Conservation (phyloP, 2,329 filamentous ascomycete species). For the Fusarium sp. region DNA sequence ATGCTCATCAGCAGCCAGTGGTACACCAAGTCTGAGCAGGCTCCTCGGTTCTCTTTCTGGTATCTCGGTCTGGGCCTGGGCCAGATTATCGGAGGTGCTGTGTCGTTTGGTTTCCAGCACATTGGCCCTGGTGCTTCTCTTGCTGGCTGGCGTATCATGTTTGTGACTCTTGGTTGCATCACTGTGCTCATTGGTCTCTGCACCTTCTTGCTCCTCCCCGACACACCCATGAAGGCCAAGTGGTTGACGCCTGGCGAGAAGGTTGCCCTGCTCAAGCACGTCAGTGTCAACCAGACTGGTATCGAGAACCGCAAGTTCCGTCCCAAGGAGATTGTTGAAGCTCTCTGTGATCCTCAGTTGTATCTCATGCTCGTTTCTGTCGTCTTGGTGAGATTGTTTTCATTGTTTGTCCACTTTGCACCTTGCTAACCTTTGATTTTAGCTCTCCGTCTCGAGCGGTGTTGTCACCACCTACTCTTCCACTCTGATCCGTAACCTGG, state of each 20-base stretch:
- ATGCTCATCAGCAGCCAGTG: conserved; percentile 72
- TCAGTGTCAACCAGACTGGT: conserved; percentile 69
- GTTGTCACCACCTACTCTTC: conserved; percentile 67
- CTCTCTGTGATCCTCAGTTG: conserved; percentile 63
- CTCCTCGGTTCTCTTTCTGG: conserved; percentile 71
- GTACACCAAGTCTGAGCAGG: conserved; percentile 72
- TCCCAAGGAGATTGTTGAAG: conserved; percentile 63
- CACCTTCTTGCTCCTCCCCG: conserved; percentile 50
- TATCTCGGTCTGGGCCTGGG: conserved; percentile 70
- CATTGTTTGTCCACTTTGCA: too few relatives aligned
- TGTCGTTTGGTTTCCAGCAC: conserved; percentile 71
- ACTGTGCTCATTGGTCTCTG: conserved; percentile 50
- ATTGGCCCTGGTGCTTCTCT: conserved; percentile 63
- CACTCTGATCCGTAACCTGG: conserved; percentile 62
- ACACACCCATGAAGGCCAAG: conserved; percentile 61
- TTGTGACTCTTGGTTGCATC: conserved; percentile 73
- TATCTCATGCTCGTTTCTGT: conserved; percentile 63
- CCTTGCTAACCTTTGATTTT: conserved; percentile 10
- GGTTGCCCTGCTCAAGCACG: conserved; percentile 62
- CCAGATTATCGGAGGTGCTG: conserved; percentile 72
- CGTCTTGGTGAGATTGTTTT: conserved; percentile 54
- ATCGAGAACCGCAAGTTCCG: conserved; percentile 67
- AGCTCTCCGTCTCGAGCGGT: conserved; percentile 63
- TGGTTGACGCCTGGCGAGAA: conserved; percentile 62
- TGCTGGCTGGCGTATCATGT: conserved; percentile 77